Base-by-base conservation (phyloP, 495 filamentous ascomycete species). In the Penicillium cosmopolitanum region DNA sequence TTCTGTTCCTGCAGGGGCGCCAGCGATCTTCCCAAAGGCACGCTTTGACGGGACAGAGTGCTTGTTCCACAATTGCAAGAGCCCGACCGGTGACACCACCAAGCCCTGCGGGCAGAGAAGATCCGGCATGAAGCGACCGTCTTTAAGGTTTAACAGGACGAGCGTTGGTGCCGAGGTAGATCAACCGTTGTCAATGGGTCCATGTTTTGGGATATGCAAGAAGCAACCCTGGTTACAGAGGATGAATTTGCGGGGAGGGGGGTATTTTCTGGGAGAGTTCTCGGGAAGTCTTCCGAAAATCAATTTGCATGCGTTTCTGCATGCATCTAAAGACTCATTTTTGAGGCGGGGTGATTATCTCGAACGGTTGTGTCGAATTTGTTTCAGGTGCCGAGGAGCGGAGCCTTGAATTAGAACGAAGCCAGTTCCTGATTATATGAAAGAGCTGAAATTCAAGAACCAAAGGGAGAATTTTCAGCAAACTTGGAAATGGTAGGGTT, bases 91-190 rank as follows among this genome's bases (percentile, higher is more conserved):
- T 48, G 46, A 7, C 19, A 23, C 46, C 9, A 5, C 12, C 46
- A 48, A 15, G 46, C 19, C 19, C 19, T 44, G 16, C 16, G 11
- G 21, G 13, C 8, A 28, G 21, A 28, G 46, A 28, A 11, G 46
- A 48, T 48, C 46, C 46, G 46, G 21, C 8, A 44, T 44, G 15
- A 19, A 48, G 21, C 21, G 46, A 23, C 8, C 10, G 9, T 31
- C 2, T 23, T 48, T 48, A 48, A 48, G 21, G 46, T 48, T 48
- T n/a, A 28, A n/a, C 21, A 25, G 21, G 46, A n/a, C 46, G 46
- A 48, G 21, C 19, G 46, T 48, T 48, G 23, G n/a, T 7, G 46
- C 46, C 46, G 46, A 48, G 46, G 46, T 23, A 48, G 46, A 48
- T 48, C 46, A 48, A 23, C 46, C 46, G 46, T 48, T 44, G 16